phyloP scores from a whole-genome alignment of 192 early-diverging fungal species.

The Coemansia sp. region DNA sequence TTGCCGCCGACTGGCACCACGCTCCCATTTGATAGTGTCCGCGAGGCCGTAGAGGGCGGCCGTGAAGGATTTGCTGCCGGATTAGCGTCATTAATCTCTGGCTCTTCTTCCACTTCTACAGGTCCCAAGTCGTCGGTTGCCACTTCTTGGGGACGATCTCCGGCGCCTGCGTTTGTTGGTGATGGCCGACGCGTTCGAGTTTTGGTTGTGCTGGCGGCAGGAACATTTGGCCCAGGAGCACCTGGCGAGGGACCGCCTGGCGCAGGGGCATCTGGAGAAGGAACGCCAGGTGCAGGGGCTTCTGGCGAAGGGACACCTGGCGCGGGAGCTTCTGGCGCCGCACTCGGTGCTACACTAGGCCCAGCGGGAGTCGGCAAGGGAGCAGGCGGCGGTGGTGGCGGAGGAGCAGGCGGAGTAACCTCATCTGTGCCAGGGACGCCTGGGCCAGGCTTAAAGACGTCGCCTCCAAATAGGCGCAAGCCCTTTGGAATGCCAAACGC shows the following conservation, averaged over 20 bases:
- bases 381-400: neutral
- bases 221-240: neutral
- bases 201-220: neutral
- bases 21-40: neutral
- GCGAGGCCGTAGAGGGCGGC: neutral
- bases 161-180: neutral
- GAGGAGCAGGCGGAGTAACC: neutral
- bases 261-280: neutral
- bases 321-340: neutral
- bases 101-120: neutral
- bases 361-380: neutral
- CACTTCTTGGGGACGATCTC: neutral
- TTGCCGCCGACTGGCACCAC: neutral
- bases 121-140: neutral
- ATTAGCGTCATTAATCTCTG: neutral
- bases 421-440: neutral
- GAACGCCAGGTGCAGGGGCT: neutral
- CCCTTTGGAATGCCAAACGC: neutral
- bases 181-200: neutral
- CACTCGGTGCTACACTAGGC: neutral
- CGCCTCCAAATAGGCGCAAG: slow-evolving; percentile 1
- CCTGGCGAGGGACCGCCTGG: neutral
- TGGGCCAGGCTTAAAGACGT: neutral
- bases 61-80: neutral
- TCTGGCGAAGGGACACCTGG: neutral